Evolutionary conservation across 2,329 filamentous ascomycete genomes (phyloP), one percentile per base, ranked within the genome.

Genomic region (Cladosporium sp.): DNA sequence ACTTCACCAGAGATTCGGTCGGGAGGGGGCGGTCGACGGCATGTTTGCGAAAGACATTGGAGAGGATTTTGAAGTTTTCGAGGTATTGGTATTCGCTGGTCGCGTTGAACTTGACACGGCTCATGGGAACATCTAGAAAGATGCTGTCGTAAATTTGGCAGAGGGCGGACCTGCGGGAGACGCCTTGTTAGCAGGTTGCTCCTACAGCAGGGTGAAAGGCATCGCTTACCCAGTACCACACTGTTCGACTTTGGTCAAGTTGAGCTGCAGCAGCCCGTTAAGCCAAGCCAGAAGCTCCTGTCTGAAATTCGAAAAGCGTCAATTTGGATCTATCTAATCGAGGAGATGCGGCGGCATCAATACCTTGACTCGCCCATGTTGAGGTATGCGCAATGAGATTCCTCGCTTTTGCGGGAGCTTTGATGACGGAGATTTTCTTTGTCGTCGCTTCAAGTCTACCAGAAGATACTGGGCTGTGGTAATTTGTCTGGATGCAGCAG

Each of bases 141-240:
- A 98, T 96, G 72, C 90, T 95, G 77, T 98, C 93, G 72, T 95
- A 96, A 66, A 98, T 83, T 75, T 98, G 93, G 77, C 93, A 98
- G 57, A 95, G 81, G 44, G 92, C 92, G 63, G 93, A 92, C 70
- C 92, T 97, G 68, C 52, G 63, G 14, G 31, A 38, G 31, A 28
- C 3, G 10, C 4, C 10, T 57, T 43, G 56, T 56, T 38, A 55
- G 42, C 42, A 10, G 42, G 11, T 18, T 9, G 52, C 43, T 52
- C 54, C 40, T 50, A 44, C 35, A 57, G 53, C 32, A 54, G 35
- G 8, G 35, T 38, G 11, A 14, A 38, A 58, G 62, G 11, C 13
- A 34, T 43, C 62, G 51, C 79, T 64, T 84, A 97, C 92, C 92
- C 93, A 68, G 92, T 97, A 71, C 93, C 93, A 72, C 92, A 97